These are phyloP conservation scores for Candida smagusa DNA, from an alignment of 1,139 yeast genomes.

Conservation along the genomic window DNA sequence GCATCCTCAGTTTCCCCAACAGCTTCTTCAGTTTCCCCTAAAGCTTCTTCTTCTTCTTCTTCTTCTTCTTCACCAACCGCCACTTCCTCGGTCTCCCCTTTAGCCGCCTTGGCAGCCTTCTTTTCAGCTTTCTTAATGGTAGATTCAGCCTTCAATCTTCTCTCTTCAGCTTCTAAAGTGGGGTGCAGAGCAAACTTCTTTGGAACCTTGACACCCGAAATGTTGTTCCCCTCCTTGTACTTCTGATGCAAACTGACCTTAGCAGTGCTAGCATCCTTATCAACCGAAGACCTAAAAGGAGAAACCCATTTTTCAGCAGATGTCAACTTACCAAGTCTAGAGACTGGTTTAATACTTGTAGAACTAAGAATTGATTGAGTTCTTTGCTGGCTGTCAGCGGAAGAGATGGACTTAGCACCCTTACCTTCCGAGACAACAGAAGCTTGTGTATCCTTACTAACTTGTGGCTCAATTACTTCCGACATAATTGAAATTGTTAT, in stretches of 20 bases:
- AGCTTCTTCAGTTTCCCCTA: slow-evolving; percentile 7
- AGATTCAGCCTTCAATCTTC: slow-evolving; percentile 14
- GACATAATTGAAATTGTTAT: slow-evolving; percentile 14
- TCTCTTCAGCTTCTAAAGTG: slow-evolving; percentile 33
- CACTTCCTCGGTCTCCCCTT: slow-evolving; percentile 4
- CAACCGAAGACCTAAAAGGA: slow-evolving; percentile 39
- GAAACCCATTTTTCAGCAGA: slow-evolving; percentile 46
- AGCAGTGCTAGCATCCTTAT: slow-evolving; percentile 11
- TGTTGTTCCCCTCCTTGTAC: slow-evolving; percentile 31
- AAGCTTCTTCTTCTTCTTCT: slow-evolving; percentile 5
- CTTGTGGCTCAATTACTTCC: slow-evolving; percentile 18
- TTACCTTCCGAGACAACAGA: slow-evolving; percentile 9
- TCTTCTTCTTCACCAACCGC: slow-evolving; percentile 5
- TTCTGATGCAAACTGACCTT: slow-evolving; percentile 35
- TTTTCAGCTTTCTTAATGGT: slow-evolving; percentile 11
- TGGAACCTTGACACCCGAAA: slow-evolving; percentile 38
- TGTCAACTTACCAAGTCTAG: slow-evolving; percentile 38
- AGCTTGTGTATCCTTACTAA: slow-evolving; percentile 9
- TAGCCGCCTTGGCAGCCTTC: slow-evolving; percentile 8
- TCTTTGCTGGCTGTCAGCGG: slow-evolving; percentile 2
- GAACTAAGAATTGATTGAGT: slow-evolving; percentile 4
- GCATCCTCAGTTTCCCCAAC: slow-evolving; percentile 6
- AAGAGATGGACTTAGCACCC: slow-evolving; percentile 3
- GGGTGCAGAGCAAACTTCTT: slow-evolving; percentile 42
- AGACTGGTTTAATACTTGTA: slow-evolving; percentile 5